Conservation (phyloP, 1,139 yeast genomes). For the Blastobotrys buckinghamii region DNA sequence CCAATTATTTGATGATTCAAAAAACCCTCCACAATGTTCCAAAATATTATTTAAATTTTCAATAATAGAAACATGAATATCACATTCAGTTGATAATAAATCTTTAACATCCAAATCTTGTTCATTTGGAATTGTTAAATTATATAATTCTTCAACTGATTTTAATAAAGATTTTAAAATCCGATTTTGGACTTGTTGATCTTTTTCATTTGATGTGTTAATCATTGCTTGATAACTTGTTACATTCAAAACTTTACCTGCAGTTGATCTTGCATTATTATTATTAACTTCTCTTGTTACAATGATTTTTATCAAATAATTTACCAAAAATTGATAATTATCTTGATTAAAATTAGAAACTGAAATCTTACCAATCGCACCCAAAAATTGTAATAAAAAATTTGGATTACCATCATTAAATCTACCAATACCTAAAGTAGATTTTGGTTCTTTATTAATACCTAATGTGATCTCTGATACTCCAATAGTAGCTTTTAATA, state of each 20-base stretch:
- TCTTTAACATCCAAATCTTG: constrained; percentile 19
- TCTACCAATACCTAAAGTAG: constrained; percentile 16
- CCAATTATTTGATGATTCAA: constrained; percentile 61
- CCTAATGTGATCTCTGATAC: constrained; percentile 6
- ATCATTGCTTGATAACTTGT: constrained; percentile 6
- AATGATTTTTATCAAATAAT: constrained; percentile 44
- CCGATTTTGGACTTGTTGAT: constrained; percentile 12
- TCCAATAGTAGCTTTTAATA: constrained; percentile 7
- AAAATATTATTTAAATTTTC: constrained; percentile 62
- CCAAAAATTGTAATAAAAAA: constrained; percentile 29
- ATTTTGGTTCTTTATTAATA: not conserved
- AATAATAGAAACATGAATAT: constrained; percentile 57
- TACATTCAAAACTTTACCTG: constrained; percentile 46
- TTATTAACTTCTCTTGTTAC: constrained; percentile 36
- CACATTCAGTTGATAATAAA: constrained; percentile 32
- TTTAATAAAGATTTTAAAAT: constrained; percentile 15
- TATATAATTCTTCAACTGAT: constrained; percentile 12
- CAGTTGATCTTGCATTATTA: constrained; percentile 42
- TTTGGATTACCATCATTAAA: constrained; percentile 17
- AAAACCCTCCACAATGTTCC: constrained; percentile 64
- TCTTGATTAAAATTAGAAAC: constrained; percentile 27
- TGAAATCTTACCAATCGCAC: constrained; percentile 39
- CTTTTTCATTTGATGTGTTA: constrained; percentile 4
- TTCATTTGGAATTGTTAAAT: constrained; percentile 18
- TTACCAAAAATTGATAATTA: constrained; percentile 42